Conservation (phyloP, 371 early-diverging fungal species). For the Mortierella sp. region DNA sequence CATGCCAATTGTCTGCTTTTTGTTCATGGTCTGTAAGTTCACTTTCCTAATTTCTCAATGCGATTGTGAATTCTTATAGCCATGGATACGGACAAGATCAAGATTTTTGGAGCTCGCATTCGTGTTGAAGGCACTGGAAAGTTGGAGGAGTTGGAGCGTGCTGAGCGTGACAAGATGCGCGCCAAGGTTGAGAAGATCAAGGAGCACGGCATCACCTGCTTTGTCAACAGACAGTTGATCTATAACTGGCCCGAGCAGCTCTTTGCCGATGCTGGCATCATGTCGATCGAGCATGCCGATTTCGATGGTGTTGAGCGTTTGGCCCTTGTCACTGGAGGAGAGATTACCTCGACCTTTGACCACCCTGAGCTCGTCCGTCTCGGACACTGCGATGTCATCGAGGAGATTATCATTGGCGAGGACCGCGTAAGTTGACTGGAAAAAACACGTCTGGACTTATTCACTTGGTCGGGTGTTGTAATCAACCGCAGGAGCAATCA, state of each 20-base stretch:
- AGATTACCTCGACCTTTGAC: slow-evolving; percentile 99
- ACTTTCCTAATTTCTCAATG: background rate
- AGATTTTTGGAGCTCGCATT: slow-evolving; percentile 99
- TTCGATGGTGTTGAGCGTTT: slow-evolving; percentile 99
- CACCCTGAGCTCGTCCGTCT: slow-evolving; percentile 95
- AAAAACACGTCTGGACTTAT: too few species aligned
- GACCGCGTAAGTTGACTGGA: slow-evolving; percentile 73
- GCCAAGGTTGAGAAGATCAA: slow-evolving; percentile 99
- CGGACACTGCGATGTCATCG: slow-evolving; percentile 97
- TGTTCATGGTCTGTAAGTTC: background rate
- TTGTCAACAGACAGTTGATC: slow-evolving; percentile 99
- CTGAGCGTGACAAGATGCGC: slow-evolving; percentile 99
- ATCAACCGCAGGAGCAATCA: too few species aligned
- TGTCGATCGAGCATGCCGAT: slow-evolving; percentile 99
- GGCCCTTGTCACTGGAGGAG: slow-evolving; percentile 97
- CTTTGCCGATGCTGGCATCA: slow-evolving; percentile 96
- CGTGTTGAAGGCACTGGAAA: slow-evolving; percentile 98
- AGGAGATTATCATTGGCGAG: slow-evolving; percentile 98
- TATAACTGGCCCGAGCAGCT: slow-evolving; percentile 99
- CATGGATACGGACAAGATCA: slow-evolving; percentile 99
- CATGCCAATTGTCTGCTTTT: background rate
- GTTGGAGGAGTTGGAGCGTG: slow-evolving; percentile 98
- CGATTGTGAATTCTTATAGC: slow-evolving; percentile 63
- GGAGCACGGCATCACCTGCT: slow-evolving; percentile 97
- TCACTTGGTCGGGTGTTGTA: too few species aligned